Evolutionary conservation across 2,329 filamentous ascomycete species (phyloP).

Genomic region (Pseudogymnoascus sp.): DNA sequence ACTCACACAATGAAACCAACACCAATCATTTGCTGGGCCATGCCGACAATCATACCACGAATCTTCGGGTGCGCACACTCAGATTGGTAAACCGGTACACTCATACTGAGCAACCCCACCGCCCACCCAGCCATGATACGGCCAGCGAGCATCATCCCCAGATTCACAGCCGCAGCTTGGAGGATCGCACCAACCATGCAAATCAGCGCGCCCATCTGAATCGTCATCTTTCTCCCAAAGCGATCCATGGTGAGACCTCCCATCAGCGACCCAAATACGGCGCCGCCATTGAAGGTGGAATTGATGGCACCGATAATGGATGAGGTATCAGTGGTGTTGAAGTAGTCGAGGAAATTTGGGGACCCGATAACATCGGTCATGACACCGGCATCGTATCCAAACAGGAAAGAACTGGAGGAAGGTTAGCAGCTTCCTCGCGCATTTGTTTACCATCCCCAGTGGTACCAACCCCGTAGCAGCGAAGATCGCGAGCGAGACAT

Average conservation of each 20-base stretch:
- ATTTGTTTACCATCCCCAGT: background rate
- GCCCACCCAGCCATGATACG: constrained; percentile 43
- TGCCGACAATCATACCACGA: constrained; percentile 50
- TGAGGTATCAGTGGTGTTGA: constrained; percentile 29
- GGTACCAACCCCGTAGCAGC: constrained; percentile 31
- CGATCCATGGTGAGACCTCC: constrained; percentile 48
- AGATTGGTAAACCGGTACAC: constrained; percentile 56
- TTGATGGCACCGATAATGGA: constrained; percentile 47
- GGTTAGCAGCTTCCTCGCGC: background rate
- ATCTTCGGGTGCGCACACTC: constrained; percentile 56
- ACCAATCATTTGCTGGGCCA: constrained; percentile 59
- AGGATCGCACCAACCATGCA: constrained; percentile 53
- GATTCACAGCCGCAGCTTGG: constrained; percentile 46
- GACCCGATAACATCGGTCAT: constrained; percentile 28
- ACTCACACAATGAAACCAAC: constrained; percentile 46
- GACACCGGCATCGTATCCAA: constrained; percentile 31
- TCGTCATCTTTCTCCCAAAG: constrained; percentile 51
- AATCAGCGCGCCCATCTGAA: constrained; percentile 46
- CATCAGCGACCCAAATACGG: constrained; percentile 34
- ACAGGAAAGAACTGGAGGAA: constrained; percentile 32
- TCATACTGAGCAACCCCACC: constrained; percentile 55
- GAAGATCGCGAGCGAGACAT: constrained; percentile 35
- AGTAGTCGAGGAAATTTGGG: constrained; percentile 22
- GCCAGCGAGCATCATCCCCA: constrained; percentile 50
- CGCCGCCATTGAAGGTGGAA: constrained; percentile 58